Evolutionary conservation across 2,329 filamentous ascomycete genomes (phyloP).

Genomic region (Stachybotrys elegans): DNA sequence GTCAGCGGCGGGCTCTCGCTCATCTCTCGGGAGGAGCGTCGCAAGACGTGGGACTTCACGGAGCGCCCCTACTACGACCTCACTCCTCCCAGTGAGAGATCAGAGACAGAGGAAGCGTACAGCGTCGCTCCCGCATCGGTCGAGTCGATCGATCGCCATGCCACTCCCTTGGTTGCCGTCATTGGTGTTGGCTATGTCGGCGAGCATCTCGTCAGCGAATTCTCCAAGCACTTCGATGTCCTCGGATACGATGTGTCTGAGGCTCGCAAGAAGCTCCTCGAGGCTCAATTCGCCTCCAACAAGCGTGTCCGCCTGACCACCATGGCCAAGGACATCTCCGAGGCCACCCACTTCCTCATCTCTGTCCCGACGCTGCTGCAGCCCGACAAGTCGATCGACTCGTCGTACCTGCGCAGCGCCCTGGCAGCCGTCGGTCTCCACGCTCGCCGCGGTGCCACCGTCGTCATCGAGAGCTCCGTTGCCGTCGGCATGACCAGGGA

Average conservation of each 20-base stretch:
- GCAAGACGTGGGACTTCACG: conserved; percentile 18
- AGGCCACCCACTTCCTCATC: conserved; percentile 48
- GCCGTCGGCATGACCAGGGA: conserved; percentile 49
- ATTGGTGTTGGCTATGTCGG: conserved; percentile 51
- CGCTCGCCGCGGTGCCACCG: conserved; percentile 37
- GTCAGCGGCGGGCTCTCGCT: conserved; percentile 17
- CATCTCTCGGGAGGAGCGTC: conserved; percentile 10
- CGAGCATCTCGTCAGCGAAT: conserved; percentile 39
- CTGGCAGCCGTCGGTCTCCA: conserved; percentile 33
- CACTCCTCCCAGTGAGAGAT: conserved; percentile 26
- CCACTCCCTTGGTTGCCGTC: conserved; percentile 36
- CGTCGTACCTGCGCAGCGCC: conserved; percentile 39
- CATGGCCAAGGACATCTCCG: conserved; percentile 28
- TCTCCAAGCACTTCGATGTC: conserved; percentile 33
- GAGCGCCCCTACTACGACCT: conserved; percentile 23
- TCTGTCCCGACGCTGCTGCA: conserved; percentile 47
- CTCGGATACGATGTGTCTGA: conserved; percentile 45
- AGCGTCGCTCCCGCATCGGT: background rate
- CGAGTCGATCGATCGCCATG: conserved; percentile 7
- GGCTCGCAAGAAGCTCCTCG: conserved; percentile 28
- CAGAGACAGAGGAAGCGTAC: conserved; percentile 17
- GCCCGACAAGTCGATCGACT: conserved; percentile 41
- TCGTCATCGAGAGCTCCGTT: conserved; percentile 50
- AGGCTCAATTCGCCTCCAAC: conserved; percentile 18
- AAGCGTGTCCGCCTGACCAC: conserved; percentile 31